Base-by-base conservation (phyloP, 768 basidiomycete genomes). In the Pleurotus tuber-regium region DNA sequence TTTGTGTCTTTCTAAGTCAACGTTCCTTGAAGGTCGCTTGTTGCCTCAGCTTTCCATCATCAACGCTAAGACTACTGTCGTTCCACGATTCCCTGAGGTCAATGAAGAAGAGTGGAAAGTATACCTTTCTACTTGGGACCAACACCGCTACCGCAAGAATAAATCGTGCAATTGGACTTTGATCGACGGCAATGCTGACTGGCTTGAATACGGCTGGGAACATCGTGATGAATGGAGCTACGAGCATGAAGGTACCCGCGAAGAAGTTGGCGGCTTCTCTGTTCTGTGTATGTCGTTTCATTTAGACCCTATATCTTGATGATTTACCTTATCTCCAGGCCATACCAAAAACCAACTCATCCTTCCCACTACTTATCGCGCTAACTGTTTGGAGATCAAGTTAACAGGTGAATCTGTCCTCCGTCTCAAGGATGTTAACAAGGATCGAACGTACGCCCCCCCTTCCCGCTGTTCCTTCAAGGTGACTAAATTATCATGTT, bases 11-110 rank as follows among this genome's bases (percentile, higher is more conserved):
- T 57, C 58, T 16, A 43, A 54, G 26, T 48, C 39, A 18, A 43
- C 40, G 14, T 59, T 57, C 54, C 58, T 59, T 25, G 53, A 59
- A 24, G 43, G 43, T 24, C 53, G 58, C 26, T 48, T 59, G 7
- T 39, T 59, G 14, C 28, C 35, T 11, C 26, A 25, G 26, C 50
- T 59, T 21, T 33, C 50, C 19, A 10, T 25, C 23, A 30, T 59
- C 35, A 59, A 59, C 41, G 43, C 40, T 11, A 46, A 41, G 44
- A 54, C 50, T 18, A 50, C 48, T 48, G 23, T 55, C 12, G 44
- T 59, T 26, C 50, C 58, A 21, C 18, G 54, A 21, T 59, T 59
- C 55, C 43, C 43, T 11, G 58, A 57, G n/a, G 43, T 44, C 35
- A 44, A 46, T 14, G 53, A 56, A 29, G 50, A 44, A n/a, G 56